Base-by-base conservation (phyloP, 495 filamentous ascomycete species). In the Pseudoneurospora amorphoporcata region DNA sequence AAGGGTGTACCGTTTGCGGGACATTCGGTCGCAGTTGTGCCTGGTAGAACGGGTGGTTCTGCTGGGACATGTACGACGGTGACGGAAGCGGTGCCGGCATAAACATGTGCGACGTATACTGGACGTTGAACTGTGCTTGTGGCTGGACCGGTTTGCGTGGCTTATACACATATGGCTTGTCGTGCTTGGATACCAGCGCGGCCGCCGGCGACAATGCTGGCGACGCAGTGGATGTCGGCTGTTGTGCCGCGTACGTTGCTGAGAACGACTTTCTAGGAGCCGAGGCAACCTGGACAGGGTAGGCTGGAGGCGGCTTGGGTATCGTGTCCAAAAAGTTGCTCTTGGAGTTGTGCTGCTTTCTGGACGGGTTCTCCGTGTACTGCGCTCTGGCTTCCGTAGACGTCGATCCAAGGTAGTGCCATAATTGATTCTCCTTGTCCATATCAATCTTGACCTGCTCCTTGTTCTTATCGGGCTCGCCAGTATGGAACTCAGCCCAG, bases 351-450 rank as follows among this genome's bases (percentile, higher is more conserved):
- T 90, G 84, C 58, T 70, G 75, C 1, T 78, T 81, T 23, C 87
- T 89, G 45, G 82, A 82, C 73, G 86, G 89, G 83, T 96, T 90
- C 75, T 95, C 91, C 39, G 95, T 97, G 84, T 94, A 99, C 78
- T 97, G 92, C 61, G 93, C 91, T 81, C 90, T 94, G 77, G 94
- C 91, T 78, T 99, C 95, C 23, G 95, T 98, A 65, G 95, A 98
- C 68, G 85, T 88, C 77, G 89, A 87, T 19, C 92, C 92, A 74
- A 99, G 86, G 80, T 98, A 99, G 82, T 92, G 89, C 95, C 94
- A 99, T 71, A 97, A 81, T 75, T 92, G 89, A 72, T 94, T 88
- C 10, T 88, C 84, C 78, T 90, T 89, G 73, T 81, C 77, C 23
- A 97, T 76, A 76, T 95, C 88, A 69, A 95, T 84, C 81, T 82